These are phyloP conservation scores for Exidia glandulosa DNA, from an alignment of 768 basidiomycete genomes.

Conservation along the genomic window DNA sequence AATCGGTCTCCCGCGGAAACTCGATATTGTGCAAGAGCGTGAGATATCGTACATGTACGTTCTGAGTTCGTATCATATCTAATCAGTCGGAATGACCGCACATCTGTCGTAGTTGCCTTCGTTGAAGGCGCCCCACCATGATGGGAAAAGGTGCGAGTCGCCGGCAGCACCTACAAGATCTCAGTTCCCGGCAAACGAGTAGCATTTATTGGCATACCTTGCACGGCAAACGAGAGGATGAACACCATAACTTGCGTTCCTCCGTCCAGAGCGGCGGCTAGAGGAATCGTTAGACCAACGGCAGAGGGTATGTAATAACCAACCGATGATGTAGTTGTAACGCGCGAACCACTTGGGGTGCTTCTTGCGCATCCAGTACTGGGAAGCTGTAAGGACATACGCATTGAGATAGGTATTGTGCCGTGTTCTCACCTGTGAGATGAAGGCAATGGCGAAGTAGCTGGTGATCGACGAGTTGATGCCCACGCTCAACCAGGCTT, in stretches of 20 bases:
- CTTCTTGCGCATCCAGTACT: conserved; percentile 33
- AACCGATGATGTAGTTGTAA: conserved; percentile 25
- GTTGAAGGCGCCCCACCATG: conserved; percentile 52
- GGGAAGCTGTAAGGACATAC: background rate
- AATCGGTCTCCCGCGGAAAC: no score
- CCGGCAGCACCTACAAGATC: conserved; percentile 14
- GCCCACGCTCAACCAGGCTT: conserved; percentile 36
- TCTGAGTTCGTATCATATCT: no score
- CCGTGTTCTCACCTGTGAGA: conserved; percentile 24
- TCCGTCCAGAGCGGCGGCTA: conserved; percentile 36
- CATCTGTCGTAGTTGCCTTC: conserved; percentile 26
- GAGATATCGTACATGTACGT: background rate
- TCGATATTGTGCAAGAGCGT: no score
- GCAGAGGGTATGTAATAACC: conserved; percentile 1
- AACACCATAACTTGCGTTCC: conserved; percentile 45
- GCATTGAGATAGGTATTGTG: background rate
- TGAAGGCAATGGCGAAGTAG: conserved; percentile 31
- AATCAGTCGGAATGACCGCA: background rate
- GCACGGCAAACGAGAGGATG: conserved; percentile 38
- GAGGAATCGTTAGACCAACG: background rate
- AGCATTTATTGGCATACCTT: conserved; percentile 30
- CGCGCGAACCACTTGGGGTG: conserved; percentile 36
- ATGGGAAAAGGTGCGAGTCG: conserved; percentile 36
- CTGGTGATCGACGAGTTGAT: conserved; percentile 40
- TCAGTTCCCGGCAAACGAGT: background rate